Base-by-base conservation (phyloP, 2,329 filamentous ascomycete genomes). In the Alternaria longipes region DNA sequence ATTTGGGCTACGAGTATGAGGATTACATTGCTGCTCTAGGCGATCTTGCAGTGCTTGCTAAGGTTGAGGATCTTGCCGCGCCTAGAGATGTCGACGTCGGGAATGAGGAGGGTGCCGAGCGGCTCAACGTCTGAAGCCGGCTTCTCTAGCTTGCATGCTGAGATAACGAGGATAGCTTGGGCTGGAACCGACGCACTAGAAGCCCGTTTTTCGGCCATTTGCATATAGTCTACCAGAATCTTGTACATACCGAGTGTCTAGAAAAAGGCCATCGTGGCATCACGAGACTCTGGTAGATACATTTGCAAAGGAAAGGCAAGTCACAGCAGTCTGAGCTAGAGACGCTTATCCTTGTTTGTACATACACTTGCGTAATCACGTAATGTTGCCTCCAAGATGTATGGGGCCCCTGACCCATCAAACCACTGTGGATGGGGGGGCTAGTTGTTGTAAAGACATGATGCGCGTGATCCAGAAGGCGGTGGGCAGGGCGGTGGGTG, bases 1-100 rank as follows among this genome's bases (percentile, higher is more conserved):
- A 69, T 46, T 59, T 78, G 54, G 76, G 76, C 12, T 68, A 70
- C 34, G 74, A 78, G 50, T 63, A 75, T 40, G 71, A 76, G 36
- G 75, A 78, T 40, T 74, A 76, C 32, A 54, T 68, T 36, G 67
- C 70, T 20, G 73, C 76, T 54, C 56, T 79, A 45, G 75, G 74
- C 36, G 70, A 61, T 54, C 70, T 78, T 40, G 70, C 64, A 30
- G 64, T 69, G 53, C 63, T 75, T 56, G 76, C 72, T 50, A 71
- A 73, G 54, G 67, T 76, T 65, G 70, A 76, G 68, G 66, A 63
- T 70, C 74, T 63, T 36, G 58, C 54, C 49, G 56, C 59, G 45
- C 50, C 56, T 63, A 49, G 50, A 5, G 38, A 61, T 40, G 38
- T 47, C 44, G 50, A 45, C 46, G 50, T 56, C 5, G 42, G 57